phyloP scores from a whole-genome alignment of 2,329 filamentous ascomycete genomes.

The Dactylellina cionopaga region DNA sequence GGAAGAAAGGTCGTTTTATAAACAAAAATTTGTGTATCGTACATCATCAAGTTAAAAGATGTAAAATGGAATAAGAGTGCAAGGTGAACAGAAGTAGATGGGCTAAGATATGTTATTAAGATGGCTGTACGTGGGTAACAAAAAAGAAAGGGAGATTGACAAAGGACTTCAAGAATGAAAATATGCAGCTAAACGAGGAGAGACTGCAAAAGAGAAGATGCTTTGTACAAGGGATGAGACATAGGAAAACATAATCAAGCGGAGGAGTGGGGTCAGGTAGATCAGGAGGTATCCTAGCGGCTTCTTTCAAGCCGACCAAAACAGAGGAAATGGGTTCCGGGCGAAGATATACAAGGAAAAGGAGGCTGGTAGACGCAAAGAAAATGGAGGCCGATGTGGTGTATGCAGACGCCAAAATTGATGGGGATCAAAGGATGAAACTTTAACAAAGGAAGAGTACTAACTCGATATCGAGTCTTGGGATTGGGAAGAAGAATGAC shows the following conservation, averaged over 20 bases:
- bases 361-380: constrained; percentile 46
- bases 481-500: too few species aligned
- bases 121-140: constrained; percentile 23
- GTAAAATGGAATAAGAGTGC: constrained; percentile 21
- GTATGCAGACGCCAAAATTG: constrained; percentile 53
- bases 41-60: constrained; percentile 50
- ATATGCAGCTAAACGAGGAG: constrained; percentile 21
- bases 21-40: constrained; percentile 37
- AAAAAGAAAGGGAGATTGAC: neutral
- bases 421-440: too few species aligned
- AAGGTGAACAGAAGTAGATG: constrained; percentile 1
- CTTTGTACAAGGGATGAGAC: constrained; percentile 46
- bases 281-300: constrained; percentile 4
- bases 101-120: constrained; percentile 43
- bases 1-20: constrained; percentile 8
- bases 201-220: constrained; percentile 6
- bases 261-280: neutral
- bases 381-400: constrained; percentile 47
- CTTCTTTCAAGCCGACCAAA: constrained; percentile 1
- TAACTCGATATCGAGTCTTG: too few species aligned
- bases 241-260: constrained; percentile 24
- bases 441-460: constrained; percentile 41
- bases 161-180: constrained; percentile 2
- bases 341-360: constrained; percentile 53
- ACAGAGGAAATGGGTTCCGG: constrained; percentile 13